These are phyloP conservation scores for Periglandula ipomoeae DNA, from an alignment of 2,329 filamentous ascomycete genomes.

Conservation along the genomic window DNA sequence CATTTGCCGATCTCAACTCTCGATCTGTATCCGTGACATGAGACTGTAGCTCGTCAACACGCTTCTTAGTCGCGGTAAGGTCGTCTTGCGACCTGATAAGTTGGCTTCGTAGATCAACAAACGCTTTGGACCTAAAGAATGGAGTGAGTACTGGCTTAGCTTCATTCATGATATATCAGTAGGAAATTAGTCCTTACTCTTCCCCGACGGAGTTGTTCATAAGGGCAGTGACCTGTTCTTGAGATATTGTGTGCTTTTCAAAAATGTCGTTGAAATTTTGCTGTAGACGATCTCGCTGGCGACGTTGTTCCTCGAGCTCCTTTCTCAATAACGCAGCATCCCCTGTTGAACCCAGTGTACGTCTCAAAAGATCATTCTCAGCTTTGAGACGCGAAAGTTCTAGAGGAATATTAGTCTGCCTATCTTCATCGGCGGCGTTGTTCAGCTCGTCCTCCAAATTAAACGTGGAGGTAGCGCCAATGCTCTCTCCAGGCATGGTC, in stretches of 20 bases:
- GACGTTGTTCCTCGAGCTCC: conserved; percentile 46
- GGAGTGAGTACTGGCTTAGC: conserved; percentile 11
- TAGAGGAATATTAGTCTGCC: conserved; percentile 32
- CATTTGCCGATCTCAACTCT: conserved; percentile 41
- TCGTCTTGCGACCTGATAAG: conserved; percentile 36
- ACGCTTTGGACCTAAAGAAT: conserved; percentile 45
- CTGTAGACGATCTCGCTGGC: conserved; percentile 42
- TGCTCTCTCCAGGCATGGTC: conserved; percentile 12
- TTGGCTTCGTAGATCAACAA: conserved; percentile 41
- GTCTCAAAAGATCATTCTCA: conserved; percentile 50
- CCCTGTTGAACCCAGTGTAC: conserved; percentile 42
- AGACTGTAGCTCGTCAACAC: conserved; percentile 34
- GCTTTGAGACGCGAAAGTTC: conserved; percentile 51
- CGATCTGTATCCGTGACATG: conserved; percentile 45
- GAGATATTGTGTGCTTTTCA: conserved; percentile 47
- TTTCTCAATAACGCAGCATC: conserved; percentile 45
- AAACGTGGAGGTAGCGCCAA: conserved; percentile 18
- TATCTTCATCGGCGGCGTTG: conserved; percentile 31
- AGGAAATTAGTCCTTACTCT: conserved; percentile 39
- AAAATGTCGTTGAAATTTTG: conserved; percentile 46
- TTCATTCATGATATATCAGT: no score
- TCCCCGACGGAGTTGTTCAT: conserved; percentile 41
- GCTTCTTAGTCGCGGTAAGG: conserved; percentile 35
- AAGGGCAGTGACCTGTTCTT: conserved; percentile 48
- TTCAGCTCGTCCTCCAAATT: conserved; percentile 54